Evolutionary conservation across 148 eudicot species (phyloP).

Genomic region (Suaeda aralocaspica): DNA sequence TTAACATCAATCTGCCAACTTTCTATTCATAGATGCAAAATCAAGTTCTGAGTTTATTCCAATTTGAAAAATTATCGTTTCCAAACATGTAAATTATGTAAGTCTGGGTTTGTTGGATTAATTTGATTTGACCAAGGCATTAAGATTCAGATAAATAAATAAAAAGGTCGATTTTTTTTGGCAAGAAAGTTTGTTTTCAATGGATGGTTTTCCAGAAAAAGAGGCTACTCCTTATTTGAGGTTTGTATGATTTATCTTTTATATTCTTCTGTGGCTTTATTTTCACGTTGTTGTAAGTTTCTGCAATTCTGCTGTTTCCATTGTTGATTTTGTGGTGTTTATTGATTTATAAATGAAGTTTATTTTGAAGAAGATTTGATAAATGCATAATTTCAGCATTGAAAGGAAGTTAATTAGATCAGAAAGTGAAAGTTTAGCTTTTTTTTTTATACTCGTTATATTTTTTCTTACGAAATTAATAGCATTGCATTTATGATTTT

Average conservation of each 20-base stretch:
- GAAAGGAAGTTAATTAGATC: neutral
- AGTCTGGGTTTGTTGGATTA: neutral
- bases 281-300: too few relatives aligned
- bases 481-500: too few relatives aligned
- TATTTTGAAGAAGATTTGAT: neutral
- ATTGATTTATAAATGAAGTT: neutral
- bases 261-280: neutral
- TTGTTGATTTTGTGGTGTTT: neutral
- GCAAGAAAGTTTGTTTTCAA: conserved; percentile 4
- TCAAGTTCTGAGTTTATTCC: neutral
- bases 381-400: neutral
- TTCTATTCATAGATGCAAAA: neutral
- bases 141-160: neutral
- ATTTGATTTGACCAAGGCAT: neutral
- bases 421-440: too few relatives aligned
- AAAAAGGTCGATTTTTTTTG: neutral
- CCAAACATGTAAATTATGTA: conserved; percentile 2
- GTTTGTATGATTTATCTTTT: conserved; percentile 12
- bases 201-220: conserved; percentile 24
- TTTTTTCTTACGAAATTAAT: too few relatives aligned
- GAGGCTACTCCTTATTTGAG: conserved; percentile 34
- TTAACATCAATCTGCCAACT: neutral
- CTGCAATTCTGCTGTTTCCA: neutral
- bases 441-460: too few relatives aligned
- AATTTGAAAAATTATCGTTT: neutral